Evolutionary conservation across 805 yeast species (phyloP), one percentile per base, ranked within the genome.

Genomic region (Monosporozyma aquatica): DNA sequence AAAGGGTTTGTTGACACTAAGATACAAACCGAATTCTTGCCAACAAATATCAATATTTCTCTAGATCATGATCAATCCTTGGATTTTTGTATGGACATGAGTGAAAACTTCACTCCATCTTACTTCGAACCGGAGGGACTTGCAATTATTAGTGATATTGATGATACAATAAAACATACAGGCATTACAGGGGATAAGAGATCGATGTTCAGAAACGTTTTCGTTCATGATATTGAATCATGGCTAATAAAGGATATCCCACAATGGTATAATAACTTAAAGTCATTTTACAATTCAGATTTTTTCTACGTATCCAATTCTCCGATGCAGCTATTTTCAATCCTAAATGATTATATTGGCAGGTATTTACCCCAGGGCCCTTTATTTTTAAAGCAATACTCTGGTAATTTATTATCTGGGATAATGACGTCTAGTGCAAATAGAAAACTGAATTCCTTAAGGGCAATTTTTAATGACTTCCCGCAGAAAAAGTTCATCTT

Each of bases 301-400:
- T 77, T 90, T 54, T 95, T 89, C 59, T 94, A 90, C 59, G 97
- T 94, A 2, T 89, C 97, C 6, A 92, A 94, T 63, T 80, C 95
- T 1, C 99, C 99, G 0, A 84, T 94, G 78, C 97, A 92, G 61
- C 65, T 92, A 20, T 87, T 71, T 58, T 71, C 76, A 15, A 72
- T 84, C 14, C 37, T 59, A 29, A 47, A 55, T 15, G 42, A 40
- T 10, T 62, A 54, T 41, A 50, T 61, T 13, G 37, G 52, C 3
- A 51, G 52, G 14, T 67, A 72, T 5, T 73, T 86, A 35, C 98
- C 98, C 0, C 53, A 57, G 1, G 95, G 95, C 5, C 82, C 95
- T 0, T 67, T 92, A 43, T 95, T 89, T 59, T 70, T 94, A 51
- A 87, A 90, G 61, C 90, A 82, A 55, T 92, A 94, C 58, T 64